Evolutionary conservation across 441 rosid species (phyloP), one percentile per base, ranked within the genome.

Genomic region (Hura crepitans): DNA sequence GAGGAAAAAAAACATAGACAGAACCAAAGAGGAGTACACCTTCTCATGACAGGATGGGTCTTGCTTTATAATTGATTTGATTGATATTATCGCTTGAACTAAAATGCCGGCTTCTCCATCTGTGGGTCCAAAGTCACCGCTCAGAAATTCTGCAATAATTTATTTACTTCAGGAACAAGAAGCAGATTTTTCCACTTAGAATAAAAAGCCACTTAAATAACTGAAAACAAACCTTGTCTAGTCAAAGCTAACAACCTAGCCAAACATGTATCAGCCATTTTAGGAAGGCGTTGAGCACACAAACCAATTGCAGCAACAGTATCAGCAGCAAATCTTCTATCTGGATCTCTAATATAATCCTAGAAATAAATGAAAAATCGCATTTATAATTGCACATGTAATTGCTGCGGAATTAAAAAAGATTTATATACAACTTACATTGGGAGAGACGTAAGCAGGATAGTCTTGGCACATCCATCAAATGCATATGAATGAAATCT

Each of bases 281-380:
- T 79, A 49, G 91, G 92, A 80, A 90, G 86, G 72, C 80, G 74
- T 78, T 74, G 85, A 20, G 91, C 94, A 72, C 96, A 92, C 70
- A 86, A 78, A 80, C 99, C 99, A 75, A 92, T 85, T 17, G 91
- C 96, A 79, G 92, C 87, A 77, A 92, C 81, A 73, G 97, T 79
- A 69, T 86, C 94, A 6, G 96, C 97, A 69, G 99, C 94, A 82
- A 94, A 87, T 74, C 81, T 85, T 85, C 94, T 81, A 83, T 92
- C 96, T 65, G 97, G 94, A 81, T 90, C 96, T 81, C 87, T 85
- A 47, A 90, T 77, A 81, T 94, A 92, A 84, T 94, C 97, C 99
- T 94, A 82, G 60, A 67, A 79, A 76, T 68, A 71, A 60, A 69
- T 76, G 72, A 78, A 68, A 75, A 78, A 75, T 73, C 72, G 70